These are phyloP conservation scores for Rheum nobile DNA, from an alignment of 148 eudicot genomes.

Conservation along the genomic window DNA sequence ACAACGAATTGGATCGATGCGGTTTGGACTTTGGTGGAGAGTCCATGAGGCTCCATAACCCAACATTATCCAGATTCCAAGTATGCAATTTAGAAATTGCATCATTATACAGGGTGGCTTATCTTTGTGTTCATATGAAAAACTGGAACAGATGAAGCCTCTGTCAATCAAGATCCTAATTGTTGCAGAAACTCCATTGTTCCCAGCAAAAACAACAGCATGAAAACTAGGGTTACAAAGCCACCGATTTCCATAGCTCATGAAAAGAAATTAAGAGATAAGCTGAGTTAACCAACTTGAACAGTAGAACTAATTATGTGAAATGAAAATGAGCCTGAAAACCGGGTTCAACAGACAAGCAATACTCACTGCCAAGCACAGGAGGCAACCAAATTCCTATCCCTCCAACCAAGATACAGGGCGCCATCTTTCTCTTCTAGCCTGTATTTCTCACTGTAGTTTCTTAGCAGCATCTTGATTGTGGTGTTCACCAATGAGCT, in stretches of 20 bases:
- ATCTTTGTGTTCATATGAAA: too few relatives aligned
- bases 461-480: constrained; percentile 37
- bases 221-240: not conserved
- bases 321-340: not conserved
- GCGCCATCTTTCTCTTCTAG: constrained; percentile 64
- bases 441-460: constrained; percentile 39
- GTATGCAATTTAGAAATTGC: too few relatives aligned
- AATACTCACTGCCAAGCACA: constrained; percentile 49
- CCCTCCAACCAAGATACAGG: constrained; percentile 67
- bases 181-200: constrained; percentile 1
- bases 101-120: too few relatives aligned
- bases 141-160: too few relatives aligned
- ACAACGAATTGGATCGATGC: too few relatives aligned
- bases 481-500: constrained; percentile 54
- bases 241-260: not conserved
- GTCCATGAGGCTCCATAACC: too few relatives aligned
- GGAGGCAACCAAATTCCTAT: constrained; percentile 54
- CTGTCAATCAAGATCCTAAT: not conserved
- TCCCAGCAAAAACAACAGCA: not conserved
- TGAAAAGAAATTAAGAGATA: not conserved
- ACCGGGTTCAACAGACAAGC: not conserved
- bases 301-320: not conserved
- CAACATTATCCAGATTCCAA: too few relatives aligned
- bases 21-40: too few relatives aligned
- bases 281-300: not conserved